Evolutionary conservation across 163 green algal species (phyloP).

Genomic region (Picocystis sp.): DNA sequence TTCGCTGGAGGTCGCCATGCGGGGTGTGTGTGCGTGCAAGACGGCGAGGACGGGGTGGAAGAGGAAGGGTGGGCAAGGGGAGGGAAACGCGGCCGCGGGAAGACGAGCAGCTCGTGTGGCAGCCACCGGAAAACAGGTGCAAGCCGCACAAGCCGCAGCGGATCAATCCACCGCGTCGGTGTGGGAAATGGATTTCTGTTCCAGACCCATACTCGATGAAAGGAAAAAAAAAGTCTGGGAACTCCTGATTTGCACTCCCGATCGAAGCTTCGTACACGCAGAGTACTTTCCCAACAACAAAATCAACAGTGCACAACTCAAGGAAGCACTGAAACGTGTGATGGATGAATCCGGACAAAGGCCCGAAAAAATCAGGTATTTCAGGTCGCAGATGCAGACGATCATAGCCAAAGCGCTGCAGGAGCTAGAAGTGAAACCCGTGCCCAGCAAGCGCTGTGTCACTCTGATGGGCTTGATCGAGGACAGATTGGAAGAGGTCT

Average conservation of each 20-base stretch:
- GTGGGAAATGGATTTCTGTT: slow-evolving; percentile 96
- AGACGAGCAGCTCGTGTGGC: no score
- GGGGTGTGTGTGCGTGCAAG: no score
- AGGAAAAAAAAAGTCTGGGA: slow-evolving; percentile 92
- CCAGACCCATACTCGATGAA: slow-evolving; percentile 80
- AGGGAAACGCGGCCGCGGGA: no score
- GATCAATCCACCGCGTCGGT: slow-evolving; percentile 7
- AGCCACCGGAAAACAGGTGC: no score
- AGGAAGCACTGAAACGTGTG: slow-evolving; percentile 40
- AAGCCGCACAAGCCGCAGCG: no score
- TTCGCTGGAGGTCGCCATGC: no score
- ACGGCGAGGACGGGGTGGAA: no score
- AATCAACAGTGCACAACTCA: slow-evolving; percentile 86
- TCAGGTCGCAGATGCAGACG: slow-evolving; percentile 86
- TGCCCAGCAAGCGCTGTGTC: slow-evolving; percentile 79
- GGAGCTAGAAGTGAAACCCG: slow-evolving; percentile 69
- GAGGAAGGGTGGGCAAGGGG: no score
- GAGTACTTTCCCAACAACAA: slow-evolving; percentile 94
- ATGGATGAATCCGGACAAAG: slow-evolving; percentile 43
- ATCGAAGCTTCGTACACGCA: slow-evolving; percentile 66
- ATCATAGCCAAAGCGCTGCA: slow-evolving; percentile 83
- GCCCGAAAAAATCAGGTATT: slow-evolving; percentile 64
- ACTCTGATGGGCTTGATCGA: slow-evolving; percentile 69
- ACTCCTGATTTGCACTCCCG: slow-evolving; percentile 72
- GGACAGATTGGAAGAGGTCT: slow-evolving; percentile 68